phyloP scores from a whole-genome alignment of 2,329 filamentous ascomycete genomes.

The Hypoxylon sp. region DNA sequence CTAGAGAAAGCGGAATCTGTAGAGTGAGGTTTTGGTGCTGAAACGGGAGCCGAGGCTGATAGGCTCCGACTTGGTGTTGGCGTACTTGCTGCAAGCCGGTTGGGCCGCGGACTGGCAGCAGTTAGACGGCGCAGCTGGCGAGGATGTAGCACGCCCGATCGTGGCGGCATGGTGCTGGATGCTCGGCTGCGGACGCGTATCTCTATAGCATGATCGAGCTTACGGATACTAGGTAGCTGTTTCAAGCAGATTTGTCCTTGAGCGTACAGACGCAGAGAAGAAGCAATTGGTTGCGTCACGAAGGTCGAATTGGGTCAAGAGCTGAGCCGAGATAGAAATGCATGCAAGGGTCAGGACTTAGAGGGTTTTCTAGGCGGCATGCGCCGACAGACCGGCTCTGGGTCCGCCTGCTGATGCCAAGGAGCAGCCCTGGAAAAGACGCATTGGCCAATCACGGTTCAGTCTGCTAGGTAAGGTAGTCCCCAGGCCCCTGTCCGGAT shows the following conservation, averaged over 20 bases:
- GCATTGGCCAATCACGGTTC: slow-evolving; percentile 33
- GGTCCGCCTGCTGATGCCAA: not conserved
- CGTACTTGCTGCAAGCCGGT: slow-evolving; percentile 8
- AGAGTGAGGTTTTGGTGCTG: slow-evolving; percentile 29
- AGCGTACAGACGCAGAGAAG: not conserved
- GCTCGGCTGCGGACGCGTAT: not conserved
- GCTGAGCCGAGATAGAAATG: slow-evolving; percentile 9
- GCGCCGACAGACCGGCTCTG: slow-evolving; percentile 13
- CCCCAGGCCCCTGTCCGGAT: slow-evolving; percentile 11
- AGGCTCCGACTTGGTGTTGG: slow-evolving; percentile 20
- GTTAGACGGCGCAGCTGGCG: slow-evolving; percentile 10
- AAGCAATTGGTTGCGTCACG: not conserved
- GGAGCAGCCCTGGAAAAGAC: not conserved
- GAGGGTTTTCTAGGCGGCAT: slow-evolving; percentile 7
- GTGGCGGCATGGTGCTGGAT: slow-evolving; percentile 26
- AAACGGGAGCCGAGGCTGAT: slow-evolving; percentile 25
- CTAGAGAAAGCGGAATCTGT: slow-evolving; percentile 62
- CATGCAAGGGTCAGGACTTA: not conserved
- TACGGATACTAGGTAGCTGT: not conserved
- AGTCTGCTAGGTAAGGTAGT: slow-evolving; percentile 35
- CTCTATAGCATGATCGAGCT: not conserved
- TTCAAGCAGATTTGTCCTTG: not conserved
- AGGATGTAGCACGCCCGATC: slow-evolving; percentile 21
- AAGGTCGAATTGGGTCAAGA: slow-evolving; percentile 19
- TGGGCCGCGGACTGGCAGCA: not conserved